Percentiles rank a stretch among this genome's conserved stretches.
phyloP scores from a whole-genome alignment of 2,329 filamentous ascomycete species.

The Coniochaeta ligniaria region DNA sequence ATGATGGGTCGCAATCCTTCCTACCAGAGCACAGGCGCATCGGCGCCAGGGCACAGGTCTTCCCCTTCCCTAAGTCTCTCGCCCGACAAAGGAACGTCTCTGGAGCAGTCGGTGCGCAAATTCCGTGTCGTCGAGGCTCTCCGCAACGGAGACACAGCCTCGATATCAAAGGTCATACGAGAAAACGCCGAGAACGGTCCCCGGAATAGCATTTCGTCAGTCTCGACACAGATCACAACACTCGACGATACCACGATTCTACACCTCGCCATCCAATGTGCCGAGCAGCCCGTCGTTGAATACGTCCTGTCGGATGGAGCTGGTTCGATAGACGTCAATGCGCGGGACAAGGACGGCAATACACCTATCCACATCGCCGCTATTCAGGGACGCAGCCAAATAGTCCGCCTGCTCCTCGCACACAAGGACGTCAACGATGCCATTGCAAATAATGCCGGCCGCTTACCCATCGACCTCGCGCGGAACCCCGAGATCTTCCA shows the following conservation, averaged over 20 bases:
- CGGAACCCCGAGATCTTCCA: slow-evolving; percentile 94
- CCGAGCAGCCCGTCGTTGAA: slow-evolving; percentile 85
- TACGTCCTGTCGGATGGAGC: slow-evolving; percentile 78
- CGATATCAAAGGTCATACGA: slow-evolving; percentile 79
- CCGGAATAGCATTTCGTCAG: slow-evolving; percentile 50
- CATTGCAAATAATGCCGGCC: slow-evolving; percentile 74
- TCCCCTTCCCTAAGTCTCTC: slow-evolving; percentile 7
- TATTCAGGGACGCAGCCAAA: slow-evolving; percentile 67
- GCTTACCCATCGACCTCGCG: slow-evolving; percentile 80
- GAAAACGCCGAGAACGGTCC: slow-evolving; percentile 49
- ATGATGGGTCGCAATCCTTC: slow-evolving; percentile 34
- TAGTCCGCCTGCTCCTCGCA: slow-evolving; percentile 79
- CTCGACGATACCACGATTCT: slow-evolving; percentile 83
- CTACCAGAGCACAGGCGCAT: slow-evolving; percentile 23
- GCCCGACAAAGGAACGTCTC: slow-evolving; percentile 43
- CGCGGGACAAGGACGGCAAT: slow-evolving; percentile 88
- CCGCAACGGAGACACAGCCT: slow-evolving; percentile 81
- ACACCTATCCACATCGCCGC: slow-evolving; percentile 87
- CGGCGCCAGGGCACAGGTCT: slow-evolving; percentile 18
- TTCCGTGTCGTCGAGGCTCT: slow-evolving; percentile 93
- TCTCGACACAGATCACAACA: slow-evolving; percentile 33
- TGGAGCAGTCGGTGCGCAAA: slow-evolving; percentile 90
- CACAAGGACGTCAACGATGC: slow-evolving; percentile 83
- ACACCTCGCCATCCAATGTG: slow-evolving; percentile 92
- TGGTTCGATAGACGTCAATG: slow-evolving; percentile 71